Base-by-base conservation (phyloP, 1,284 basidiomycete genomes). In the Cutaneotrichosporon mucoides region DNA sequence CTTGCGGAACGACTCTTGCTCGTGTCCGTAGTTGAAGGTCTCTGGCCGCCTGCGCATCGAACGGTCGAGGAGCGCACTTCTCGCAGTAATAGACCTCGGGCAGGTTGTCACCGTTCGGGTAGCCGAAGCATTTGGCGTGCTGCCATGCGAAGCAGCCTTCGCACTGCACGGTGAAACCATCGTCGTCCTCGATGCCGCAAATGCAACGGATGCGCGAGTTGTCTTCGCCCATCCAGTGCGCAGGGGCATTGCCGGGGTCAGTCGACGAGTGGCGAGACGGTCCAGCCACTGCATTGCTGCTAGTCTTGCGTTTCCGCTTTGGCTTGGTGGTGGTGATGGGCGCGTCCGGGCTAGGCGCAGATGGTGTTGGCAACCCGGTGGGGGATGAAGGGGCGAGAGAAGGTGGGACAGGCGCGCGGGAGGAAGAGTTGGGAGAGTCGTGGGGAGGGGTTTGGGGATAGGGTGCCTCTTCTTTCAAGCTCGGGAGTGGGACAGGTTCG, bases 161-260 rank as follows among this genome's bases (percentile, higher is more conserved):
- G 77, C 93, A 97, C 34, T 90, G 90, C 60, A 96, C 92, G 13
- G 88, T 90, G 79, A 92, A 93, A 13, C 92, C 92, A 73, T 94
- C 92, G 78, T 94, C 93, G 68, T 87, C 84, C 8, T 67, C 68
- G 43, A 77, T 69, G 4, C 70, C 71, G 56, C 78, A 79, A 55
- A 79, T 79, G 60, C 78, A 79, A 35, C 78, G 71, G 53, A 79
- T 79, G 12, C 71, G 55, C 11, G 71, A 68, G 56, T 79, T 78
- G 60, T 79, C 73, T 46, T 73, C 72, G 24, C 77, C 74, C 62
- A 79, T 69, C 60, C 67, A 77, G 64, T 77, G 75, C 2, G 70
- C 58, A 6, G 72, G 46, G 6, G 46, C 67, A 6, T 42, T 13
- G 15, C 34, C 37, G 15, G 41, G 54, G 9, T 64, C 60, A 8